phyloP scores from a whole-genome alignment of 176 grass and related monocot species.

The Aegilops bicornis region DNA sequence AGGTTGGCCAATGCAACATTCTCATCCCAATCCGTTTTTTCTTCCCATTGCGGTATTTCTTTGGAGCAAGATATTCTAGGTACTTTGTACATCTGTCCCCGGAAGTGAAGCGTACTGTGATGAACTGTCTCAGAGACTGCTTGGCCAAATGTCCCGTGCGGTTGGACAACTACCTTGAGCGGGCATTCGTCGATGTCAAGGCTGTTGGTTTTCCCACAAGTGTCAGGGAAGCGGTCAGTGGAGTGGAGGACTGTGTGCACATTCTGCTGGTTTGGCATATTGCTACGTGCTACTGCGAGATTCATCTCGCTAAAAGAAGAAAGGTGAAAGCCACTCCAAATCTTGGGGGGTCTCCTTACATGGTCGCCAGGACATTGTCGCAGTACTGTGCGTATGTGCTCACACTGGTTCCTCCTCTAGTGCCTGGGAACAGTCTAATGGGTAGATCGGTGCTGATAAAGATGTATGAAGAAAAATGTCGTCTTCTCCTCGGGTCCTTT shows the following conservation, averaged over 20 bases:
- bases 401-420: background rate
- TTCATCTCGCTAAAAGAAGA: background rate
- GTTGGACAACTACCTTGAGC: background rate
- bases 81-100: background rate
- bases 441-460: background rate
- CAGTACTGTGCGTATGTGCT: slow-evolving; percentile 16
- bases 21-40: accelerated
- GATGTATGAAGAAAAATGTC: background rate
- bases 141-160: accelerated
- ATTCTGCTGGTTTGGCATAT: slow-evolving; percentile 29
- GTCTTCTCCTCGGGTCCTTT: too few species aligned
- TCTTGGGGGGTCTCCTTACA: background rate
- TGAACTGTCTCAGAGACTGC: background rate
- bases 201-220: too few species aligned
- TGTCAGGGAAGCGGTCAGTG: accelerated
- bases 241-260: background rate
- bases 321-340: background rate
- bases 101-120: background rate
- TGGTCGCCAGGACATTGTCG: background rate
- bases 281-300: slow-evolving; percentile 23
- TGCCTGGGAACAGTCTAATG: background rate
- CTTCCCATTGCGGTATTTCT: too few species aligned
- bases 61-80: accelerated
- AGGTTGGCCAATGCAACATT: slow-evolving; percentile 20
- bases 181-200: background rate